Percentiles rank a stretch among this genome's conserved stretches.
These are phyloP conservation scores for Fusarium abutilonis DNA, from an alignment of 2,329 filamentous ascomycete genomes.

Conservation along the genomic window DNA sequence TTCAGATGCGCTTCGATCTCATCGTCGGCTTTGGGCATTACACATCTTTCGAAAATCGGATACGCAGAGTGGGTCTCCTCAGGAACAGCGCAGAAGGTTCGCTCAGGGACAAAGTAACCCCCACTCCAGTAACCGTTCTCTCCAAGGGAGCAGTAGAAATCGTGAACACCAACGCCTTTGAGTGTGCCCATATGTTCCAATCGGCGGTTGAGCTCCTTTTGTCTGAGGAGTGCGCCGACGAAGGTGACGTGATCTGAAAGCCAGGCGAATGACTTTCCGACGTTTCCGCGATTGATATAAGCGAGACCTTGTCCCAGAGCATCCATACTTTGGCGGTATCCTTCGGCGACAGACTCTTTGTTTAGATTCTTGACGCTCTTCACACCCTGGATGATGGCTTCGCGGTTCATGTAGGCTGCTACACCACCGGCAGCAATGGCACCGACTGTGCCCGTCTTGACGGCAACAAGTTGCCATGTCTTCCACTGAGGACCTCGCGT, in stretches of 20 bases:
- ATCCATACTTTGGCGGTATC: slow-evolving; percentile 61
- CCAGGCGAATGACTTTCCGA: slow-evolving; percentile 78
- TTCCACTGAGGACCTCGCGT: slow-evolving; percentile 57
- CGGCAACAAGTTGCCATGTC: slow-evolving; percentile 71
- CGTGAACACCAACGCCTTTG: slow-evolving; percentile 73
- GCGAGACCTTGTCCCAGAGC: slow-evolving; percentile 63
- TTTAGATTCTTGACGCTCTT: slow-evolving; percentile 59
- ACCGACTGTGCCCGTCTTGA: slow-evolving; percentile 83
- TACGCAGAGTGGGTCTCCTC: slow-evolving; percentile 56
- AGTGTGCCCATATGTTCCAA: slow-evolving; percentile 70
- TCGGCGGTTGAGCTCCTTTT: slow-evolving; percentile 74
- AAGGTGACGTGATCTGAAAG: slow-evolving; percentile 86
- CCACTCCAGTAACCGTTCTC: slow-evolving; percentile 72
- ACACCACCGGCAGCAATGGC: slow-evolving; percentile 84
- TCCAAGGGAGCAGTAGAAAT: slow-evolving; percentile 81
- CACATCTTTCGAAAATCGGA: slow-evolving; percentile 60
- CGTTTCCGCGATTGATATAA: slow-evolving; percentile 67
- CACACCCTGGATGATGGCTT: slow-evolving; percentile 67
- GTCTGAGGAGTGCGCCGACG: slow-evolving; percentile 79
- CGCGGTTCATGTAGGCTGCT: slow-evolving; percentile 80
- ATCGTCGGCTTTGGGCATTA: slow-evolving; percentile 72
- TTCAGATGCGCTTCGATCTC: slow-evolving; percentile 78
- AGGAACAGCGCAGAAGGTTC: slow-evolving; percentile 83
- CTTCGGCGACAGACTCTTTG: slow-evolving; percentile 58
- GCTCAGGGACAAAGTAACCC: slow-evolving; percentile 69